These are phyloP conservation scores for Pythium plurisporium DNA, from an alignment of 352 stramenopile species.

Conservation along the genomic window DNA sequence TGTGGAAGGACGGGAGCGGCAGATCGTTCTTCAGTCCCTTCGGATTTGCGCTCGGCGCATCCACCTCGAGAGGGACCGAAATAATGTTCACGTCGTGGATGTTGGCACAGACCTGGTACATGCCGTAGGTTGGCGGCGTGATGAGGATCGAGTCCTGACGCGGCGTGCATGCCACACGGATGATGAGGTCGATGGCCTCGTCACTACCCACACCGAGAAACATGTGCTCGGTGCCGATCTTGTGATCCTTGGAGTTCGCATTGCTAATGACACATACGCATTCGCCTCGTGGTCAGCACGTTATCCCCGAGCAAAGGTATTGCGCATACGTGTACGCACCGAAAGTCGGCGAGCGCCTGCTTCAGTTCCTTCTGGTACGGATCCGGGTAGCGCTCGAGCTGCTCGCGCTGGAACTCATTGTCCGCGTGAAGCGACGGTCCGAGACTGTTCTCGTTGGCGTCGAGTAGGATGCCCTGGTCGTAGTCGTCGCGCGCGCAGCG, in stretches of 20 bases:
- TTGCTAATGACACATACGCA: conserved; percentile 32
- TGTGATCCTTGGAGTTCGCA: conserved; percentile 33
- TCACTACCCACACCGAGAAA: conserved; percentile 98
- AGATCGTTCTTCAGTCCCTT: conserved; percentile 56
- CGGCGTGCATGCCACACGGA: conserved; percentile 95
- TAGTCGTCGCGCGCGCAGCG: conserved; percentile 97
- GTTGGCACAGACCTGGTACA: conserved; percentile 99
- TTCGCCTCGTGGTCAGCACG: not conserved
- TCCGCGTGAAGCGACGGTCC: conserved; percentile 83
- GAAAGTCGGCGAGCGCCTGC: conserved; percentile 79
- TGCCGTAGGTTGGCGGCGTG: conserved; percentile 97
- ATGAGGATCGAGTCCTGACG: conserved; percentile 93
- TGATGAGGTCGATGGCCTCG: conserved; percentile 98
- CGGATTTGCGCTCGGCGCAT: conserved; percentile 47
- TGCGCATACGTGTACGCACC: conserved; percentile 25
- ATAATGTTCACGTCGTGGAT: conserved; percentile 97
- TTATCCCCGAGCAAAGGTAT: not conserved
- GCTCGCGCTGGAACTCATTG: conserved; percentile 57
- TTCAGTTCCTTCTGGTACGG: conserved; percentile 95
- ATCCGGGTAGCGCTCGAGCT: conserved; percentile 94
- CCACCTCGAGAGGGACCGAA: conserved; percentile 86
- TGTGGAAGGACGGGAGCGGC: conserved; percentile 73
- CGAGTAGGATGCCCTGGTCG: conserved; percentile 91
- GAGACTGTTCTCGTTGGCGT: conserved; percentile 98
- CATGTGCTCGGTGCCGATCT: conserved; percentile 89